Base-by-base conservation (phyloP, 331 rosid species). In the Malus hybrid region DNA sequence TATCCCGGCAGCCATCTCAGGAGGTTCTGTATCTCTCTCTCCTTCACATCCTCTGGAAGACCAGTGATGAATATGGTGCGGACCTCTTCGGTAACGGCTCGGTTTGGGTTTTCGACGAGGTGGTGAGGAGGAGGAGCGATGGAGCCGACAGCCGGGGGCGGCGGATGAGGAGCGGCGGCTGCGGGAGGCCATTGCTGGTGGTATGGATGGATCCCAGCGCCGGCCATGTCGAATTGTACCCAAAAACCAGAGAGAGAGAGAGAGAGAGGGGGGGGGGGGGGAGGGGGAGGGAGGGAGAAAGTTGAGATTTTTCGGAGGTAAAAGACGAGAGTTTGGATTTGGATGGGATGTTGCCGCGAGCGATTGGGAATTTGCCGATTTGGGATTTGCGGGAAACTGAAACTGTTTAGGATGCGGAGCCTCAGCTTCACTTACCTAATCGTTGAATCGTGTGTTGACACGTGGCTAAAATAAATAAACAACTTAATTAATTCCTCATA, bases 131-230 rank as follows among this genome's bases (percentile, higher is more conserved):
- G 75, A 0, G 87, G 78, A 0, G 89, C 55, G 0, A 87, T 34
- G 10, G 80, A 74, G 27, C 81, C 67, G 4, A 78, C 70, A 2
- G 83, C 80, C 0, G 89, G 80, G 0, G 96, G 85, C 0, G 91
- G 87, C 0, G 93, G 93, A 24, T 89, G 89, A 24, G 96, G 90
- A 6, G 85, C 81, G 0, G 91, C 87, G 0, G 87, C 88, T 0
- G 90, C 81, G 0, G 97, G 91, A 0, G 96, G 87, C 99, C 97
- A 92, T 75, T 95, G 99, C 66, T 92, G 99, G 86, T 87, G 99
- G 86, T 92, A 92, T 0, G 93, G 97, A 77, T 90, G 99, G 76
- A 95, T 95, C 34, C 97, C 97, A 31, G 93, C 79, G 66, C 97
- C 97, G 20, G 99, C 99, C 99, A 95, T 64, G 34, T 22, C 14